A percentile compares a stretch with the other conserved stretches of the same genome.
phyloP scores from a whole-genome alignment of 2,329 filamentous ascomycete genomes.

The Grosmannia clavigera region DNA sequence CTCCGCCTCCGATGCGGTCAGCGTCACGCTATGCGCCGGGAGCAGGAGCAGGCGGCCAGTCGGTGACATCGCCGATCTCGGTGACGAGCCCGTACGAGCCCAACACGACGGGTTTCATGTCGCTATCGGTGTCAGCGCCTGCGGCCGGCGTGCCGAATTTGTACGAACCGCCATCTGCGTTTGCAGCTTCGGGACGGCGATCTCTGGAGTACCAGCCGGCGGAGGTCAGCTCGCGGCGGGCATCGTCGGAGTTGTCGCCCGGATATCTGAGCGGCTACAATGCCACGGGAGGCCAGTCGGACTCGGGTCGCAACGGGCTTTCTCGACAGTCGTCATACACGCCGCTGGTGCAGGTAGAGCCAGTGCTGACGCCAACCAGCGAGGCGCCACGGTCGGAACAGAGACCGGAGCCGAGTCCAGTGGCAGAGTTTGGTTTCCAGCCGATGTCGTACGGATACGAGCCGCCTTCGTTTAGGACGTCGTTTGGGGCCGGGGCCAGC shows the following conservation, averaged over 20 bases:
- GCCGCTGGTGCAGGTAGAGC: slow-evolving; percentile 10
- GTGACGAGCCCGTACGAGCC: slow-evolving; percentile 17
- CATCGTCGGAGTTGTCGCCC: slow-evolving; percentile 28
- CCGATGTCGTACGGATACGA: slow-evolving; percentile 39
- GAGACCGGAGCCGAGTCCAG: not conserved
- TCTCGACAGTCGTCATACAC: slow-evolving; percentile 17
- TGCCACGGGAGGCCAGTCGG: slow-evolving; percentile 15
- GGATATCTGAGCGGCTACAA: slow-evolving; percentile 20
- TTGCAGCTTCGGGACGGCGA: slow-evolving; percentile 3
- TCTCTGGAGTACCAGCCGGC: slow-evolving; percentile 4
- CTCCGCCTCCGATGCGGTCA: slow-evolving; percentile 29
- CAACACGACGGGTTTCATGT: slow-evolving; percentile 15
- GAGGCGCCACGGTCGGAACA: not conserved
- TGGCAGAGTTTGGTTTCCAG: slow-evolving; percentile 23
- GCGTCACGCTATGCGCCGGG: slow-evolving; percentile 39
- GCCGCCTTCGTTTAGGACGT: slow-evolving; percentile 27
- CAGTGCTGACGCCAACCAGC: not conserved
- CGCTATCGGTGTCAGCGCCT: slow-evolving; percentile 2
- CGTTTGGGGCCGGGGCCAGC: slow-evolving; percentile 14
- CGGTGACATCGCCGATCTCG: slow-evolving; percentile 16
- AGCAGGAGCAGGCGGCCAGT: slow-evolving; percentile 11
- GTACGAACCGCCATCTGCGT: slow-evolving; percentile 13
- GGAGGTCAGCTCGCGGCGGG: slow-evolving; percentile 16
- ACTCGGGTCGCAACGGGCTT: slow-evolving; percentile 9
- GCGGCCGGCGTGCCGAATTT: slow-evolving; percentile 6